These are phyloP conservation scores for Cordyceps cicadae DNA, from an alignment of 2,329 filamentous ascomycete species.

Conservation along the genomic window DNA sequence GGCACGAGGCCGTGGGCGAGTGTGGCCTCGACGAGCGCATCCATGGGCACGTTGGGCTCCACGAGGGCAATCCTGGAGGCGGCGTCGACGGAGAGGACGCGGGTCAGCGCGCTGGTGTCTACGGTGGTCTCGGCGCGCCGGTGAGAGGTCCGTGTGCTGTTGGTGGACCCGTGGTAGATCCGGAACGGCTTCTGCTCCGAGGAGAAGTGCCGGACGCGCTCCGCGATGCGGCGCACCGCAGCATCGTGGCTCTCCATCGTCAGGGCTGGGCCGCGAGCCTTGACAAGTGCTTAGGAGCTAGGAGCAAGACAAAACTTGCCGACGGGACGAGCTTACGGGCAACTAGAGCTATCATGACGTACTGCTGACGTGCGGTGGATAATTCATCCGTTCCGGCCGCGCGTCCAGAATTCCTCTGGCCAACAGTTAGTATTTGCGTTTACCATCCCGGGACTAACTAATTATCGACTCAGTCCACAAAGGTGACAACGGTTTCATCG, in stretches of 20 bases:
- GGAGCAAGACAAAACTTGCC: too few species aligned
- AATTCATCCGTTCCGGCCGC: too few species aligned
- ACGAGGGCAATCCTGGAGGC: slow-evolving; percentile 49
- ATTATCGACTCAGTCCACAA: too few species aligned
- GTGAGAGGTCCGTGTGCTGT: slow-evolving; percentile 57
- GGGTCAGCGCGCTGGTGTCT: slow-evolving; percentile 56
- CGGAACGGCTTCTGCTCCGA: slow-evolving; percentile 48
- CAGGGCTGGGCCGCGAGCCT: background rate
- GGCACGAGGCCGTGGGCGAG: slow-evolving; percentile 50
- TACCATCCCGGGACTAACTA: too few species aligned
- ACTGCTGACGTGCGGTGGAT: too few species aligned
- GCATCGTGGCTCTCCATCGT: slow-evolving; percentile 36
- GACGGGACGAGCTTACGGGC: too few species aligned
- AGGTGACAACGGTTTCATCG: too few species aligned
- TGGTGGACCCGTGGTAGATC: slow-evolving; percentile 71
- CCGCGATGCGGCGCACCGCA: slow-evolving; percentile 35
- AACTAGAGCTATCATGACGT: too few species aligned
- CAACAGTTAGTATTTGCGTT: too few species aligned
- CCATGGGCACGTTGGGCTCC: slow-evolving; percentile 64
- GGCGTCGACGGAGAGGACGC: slow-evolving; percentile 53
- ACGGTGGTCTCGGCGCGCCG: slow-evolving; percentile 47
- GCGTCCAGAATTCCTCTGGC: too few species aligned
- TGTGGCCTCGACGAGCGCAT: slow-evolving; percentile 50
- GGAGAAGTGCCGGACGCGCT: slow-evolving; percentile 36
- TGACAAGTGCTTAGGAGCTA: background rate